Conservation (phyloP, 2,329 filamentous ascomycete species). For the Claviceps arundinis region DNA sequence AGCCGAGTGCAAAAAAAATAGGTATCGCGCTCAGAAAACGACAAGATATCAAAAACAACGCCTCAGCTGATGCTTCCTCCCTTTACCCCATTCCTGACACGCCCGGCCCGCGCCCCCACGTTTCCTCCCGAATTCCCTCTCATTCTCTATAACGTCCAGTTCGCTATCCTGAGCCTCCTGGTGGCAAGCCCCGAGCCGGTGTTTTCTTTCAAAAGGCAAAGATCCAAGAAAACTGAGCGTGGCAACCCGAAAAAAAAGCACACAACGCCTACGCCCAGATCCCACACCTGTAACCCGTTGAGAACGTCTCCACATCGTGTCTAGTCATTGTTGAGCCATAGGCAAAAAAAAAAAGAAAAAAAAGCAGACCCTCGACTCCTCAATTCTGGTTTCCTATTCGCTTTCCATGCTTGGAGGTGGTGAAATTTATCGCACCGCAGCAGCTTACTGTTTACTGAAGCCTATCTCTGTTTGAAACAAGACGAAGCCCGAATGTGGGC, state of each 20-base stretch:
- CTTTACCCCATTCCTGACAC: neutral
- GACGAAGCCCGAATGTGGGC: neutral
- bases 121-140: neutral
- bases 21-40: slow-evolving; percentile 8
- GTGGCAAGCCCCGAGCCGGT: neutral
- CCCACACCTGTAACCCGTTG: neutral
- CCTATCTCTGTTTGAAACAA: neutral
- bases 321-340: neutral
- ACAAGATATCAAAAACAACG: slow-evolving; percentile 7
- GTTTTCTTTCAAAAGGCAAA: slow-evolving; percentile 4
- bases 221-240: slow-evolving; percentile 6
- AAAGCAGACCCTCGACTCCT: neutral
- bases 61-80: slow-evolving; percentile 8
- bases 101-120: neutral
- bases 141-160: neutral
- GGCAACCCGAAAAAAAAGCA: neutral
- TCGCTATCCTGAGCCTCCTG: neutral
- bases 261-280: neutral
- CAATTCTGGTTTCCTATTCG: neutral
- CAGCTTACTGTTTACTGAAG: neutral
- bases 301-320: slow-evolving; percentile 2
- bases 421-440: neutral
- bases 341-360: neutral
- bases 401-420: neutral
- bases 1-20: slow-evolving; percentile 4